phyloP scores from a whole-genome alignment of 2,329 filamentous ascomycete species.

The Orbilia brochopaga region DNA sequence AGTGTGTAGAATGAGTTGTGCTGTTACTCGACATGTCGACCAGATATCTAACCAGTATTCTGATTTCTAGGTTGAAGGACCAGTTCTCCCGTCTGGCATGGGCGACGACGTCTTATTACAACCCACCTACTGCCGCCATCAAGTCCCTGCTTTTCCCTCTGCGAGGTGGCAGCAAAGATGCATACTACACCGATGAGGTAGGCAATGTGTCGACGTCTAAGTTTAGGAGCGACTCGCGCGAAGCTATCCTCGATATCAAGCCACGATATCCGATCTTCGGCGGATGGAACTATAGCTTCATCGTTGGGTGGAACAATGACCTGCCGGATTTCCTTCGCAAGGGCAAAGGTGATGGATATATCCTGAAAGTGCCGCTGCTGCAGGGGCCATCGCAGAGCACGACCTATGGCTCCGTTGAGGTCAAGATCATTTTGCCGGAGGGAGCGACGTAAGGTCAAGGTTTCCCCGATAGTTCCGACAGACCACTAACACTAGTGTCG shows the following conservation, averaged over 20 bases:
- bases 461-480: conserved; percentile 19
- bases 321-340: conserved; percentile 76
- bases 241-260: conserved; percentile 86
- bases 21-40: neutral
- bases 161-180: conserved; percentile 76
- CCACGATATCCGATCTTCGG: conserved; percentile 96
- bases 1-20: conserved; percentile 55
- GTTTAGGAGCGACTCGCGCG: conserved; percentile 77
- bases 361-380: conserved; percentile 88
- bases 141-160: conserved; percentile 83
- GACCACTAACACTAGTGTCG: conserved; percentile 55
- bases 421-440: conserved; percentile 87
- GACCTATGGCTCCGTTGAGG: conserved; percentile 78
- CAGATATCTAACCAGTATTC: conserved; percentile 58
- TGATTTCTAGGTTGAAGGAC: conserved; percentile 62
- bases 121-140: conserved; percentile 76
- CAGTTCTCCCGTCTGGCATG: conserved; percentile 80
- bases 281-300: conserved; percentile 97
- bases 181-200: conserved; percentile 95
- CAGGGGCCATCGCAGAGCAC: conserved; percentile 84
- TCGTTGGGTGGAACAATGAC: conserved; percentile 92
- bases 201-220: conserved; percentile 94
- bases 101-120: conserved; percentile 75
- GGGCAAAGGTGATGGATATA: conserved; percentile 71
- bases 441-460: conserved; percentile 73